Base-by-base conservation (phyloP, 2,329 filamentous ascomycete species). In the Diatrype stigma region DNA sequence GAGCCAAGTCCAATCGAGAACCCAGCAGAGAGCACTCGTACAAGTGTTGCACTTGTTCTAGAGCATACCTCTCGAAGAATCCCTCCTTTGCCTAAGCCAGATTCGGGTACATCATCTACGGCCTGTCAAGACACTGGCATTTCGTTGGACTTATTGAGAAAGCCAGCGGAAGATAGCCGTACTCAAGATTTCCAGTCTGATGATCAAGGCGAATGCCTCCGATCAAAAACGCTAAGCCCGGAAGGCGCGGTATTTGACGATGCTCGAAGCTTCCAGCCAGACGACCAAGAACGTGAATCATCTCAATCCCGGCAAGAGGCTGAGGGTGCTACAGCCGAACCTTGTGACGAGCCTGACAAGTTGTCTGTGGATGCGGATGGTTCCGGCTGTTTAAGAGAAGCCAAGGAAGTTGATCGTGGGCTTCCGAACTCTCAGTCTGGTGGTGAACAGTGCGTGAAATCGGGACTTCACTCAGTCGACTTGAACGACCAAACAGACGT, bases 401-500 rank as follows among this genome's bases (percentile, higher is more conserved):
- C 44, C 17, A 26, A 23, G 14, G 23, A 49, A 2, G 38, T 48
- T 16, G 35, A 54, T 28, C 42, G 44, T 28, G 46, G 44, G 3
- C 40, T 45, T 10, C 30, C 37, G 37, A 47, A 37, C 22, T 40
- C 46, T 5, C 21, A 55, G 19, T 47, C 45, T 1, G 40, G 52
- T 17, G 30, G n/a, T 6, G 22, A 40, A 35, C 42, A 48, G 34
- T 21, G 28, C 6, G 32, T 14, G 26, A 21, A 46, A 30, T 22
- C 23, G 2, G 32, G 19, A 5, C 34, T 50, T 22, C 32, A 49
- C 1, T 37, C 50, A 4, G 16, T 56, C 8, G 50, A 62, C 44
- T 23, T 61, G 7, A 47, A 34, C 3, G 52, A 61, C 45, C 47
- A 45, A 32, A 52, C 40, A 3, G 49, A 34, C 3, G 10, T 65